These are phyloP conservation scores for Spathaspora girioi DNA, from an alignment of 805 yeast species.

Conservation along the genomic window DNA sequence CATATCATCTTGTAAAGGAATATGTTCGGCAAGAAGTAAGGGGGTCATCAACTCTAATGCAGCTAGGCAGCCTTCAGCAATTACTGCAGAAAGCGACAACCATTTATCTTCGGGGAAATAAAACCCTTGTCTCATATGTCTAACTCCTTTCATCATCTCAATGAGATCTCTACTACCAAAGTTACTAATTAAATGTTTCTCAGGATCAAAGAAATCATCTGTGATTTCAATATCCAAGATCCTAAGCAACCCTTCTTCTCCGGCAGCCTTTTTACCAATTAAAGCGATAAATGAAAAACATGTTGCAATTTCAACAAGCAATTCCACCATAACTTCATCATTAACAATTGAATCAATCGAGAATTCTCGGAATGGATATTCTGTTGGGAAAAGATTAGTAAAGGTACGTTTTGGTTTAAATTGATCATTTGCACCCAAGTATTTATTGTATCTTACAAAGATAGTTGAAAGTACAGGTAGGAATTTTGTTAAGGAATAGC, in stretches of 20 bases:
- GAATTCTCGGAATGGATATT: slow-evolving; percentile 58
- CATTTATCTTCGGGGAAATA: slow-evolving; percentile 69
- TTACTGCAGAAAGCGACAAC: slow-evolving; percentile 62
- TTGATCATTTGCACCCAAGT: slow-evolving; percentile 42
- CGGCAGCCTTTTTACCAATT: slow-evolving; percentile 41
- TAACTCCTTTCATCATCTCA: slow-evolving; percentile 46
- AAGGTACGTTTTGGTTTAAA: slow-evolving; percentile 61
- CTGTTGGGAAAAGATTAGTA: slow-evolving; percentile 64
- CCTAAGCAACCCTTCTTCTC: slow-evolving; percentile 39
- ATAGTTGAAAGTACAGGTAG: slow-evolving; percentile 52
- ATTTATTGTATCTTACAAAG: slow-evolving; percentile 50
- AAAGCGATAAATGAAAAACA: slow-evolving; percentile 55
- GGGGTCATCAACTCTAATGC: slow-evolving; percentile 53
- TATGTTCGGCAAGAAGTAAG: slow-evolving; percentile 43
- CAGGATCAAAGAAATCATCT: slow-evolving; percentile 38
- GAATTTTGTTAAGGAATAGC: slow-evolving; percentile 48
- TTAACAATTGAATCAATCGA: slow-evolving; percentile 74
- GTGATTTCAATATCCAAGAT: slow-evolving; percentile 27
- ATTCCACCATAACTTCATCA: slow-evolving; percentile 67
- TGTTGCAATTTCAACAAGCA: slow-evolving; percentile 64
- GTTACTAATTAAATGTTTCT: slow-evolving; percentile 36
- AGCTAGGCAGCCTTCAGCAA: slow-evolving; percentile 53
- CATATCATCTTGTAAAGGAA: slow-evolving; percentile 50
- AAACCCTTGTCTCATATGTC: slow-evolving; percentile 48
- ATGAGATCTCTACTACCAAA: slow-evolving; percentile 43